Evolutionary conservation across 2,329 filamentous ascomycete species (phyloP), one percentile per base, ranked within the genome.

Genomic region (Fusarium musae): DNA sequence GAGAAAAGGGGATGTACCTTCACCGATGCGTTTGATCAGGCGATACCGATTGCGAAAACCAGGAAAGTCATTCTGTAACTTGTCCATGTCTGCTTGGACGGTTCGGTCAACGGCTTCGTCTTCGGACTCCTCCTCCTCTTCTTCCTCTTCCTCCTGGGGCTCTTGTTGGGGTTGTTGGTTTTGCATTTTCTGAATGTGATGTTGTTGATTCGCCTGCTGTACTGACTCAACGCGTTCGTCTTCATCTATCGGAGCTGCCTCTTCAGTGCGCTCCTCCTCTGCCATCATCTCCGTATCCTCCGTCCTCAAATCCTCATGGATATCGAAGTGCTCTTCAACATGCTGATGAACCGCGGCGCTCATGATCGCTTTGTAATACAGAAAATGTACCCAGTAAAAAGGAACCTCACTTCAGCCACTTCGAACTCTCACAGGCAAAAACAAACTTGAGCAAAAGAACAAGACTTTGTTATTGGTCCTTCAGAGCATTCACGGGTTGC

Each of bases 1-100:
- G 11, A 56, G 21, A 30, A 21, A 17, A 13, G 42, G 17, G 11
- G 10, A 37, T 79, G 63, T 83, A 95, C 95, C 96, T 89, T 99
- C 96, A 79, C 96, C 96, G 79, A 99, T 99, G 71, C 96, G 92
- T 83, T 98, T 98, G 80, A 99, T 96, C 61, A 99, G 84, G 59
- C 95, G 92, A 83, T 96, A 99, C 65, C 92, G 91, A 77, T 93
- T 88, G 74, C 89, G 92, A 81, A 98, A 97, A 58, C 93, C 93
- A 42, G 91, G 91, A 80, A 98, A 98, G 39, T 91, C 92, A 60
- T 90, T 87, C 77, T 96, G 92, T 64, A 99, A 90, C 75, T 91
- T 93, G 59, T 91, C 89, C 90, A 99, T 99, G 81, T 99, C 96
- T 59, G 95, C 91, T 70, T 91, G 89, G 19, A 97, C 93, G 10